Base-by-base conservation (phyloP, 2,329 filamentous ascomycete species). In the Calonectria multiphialidica region DNA sequence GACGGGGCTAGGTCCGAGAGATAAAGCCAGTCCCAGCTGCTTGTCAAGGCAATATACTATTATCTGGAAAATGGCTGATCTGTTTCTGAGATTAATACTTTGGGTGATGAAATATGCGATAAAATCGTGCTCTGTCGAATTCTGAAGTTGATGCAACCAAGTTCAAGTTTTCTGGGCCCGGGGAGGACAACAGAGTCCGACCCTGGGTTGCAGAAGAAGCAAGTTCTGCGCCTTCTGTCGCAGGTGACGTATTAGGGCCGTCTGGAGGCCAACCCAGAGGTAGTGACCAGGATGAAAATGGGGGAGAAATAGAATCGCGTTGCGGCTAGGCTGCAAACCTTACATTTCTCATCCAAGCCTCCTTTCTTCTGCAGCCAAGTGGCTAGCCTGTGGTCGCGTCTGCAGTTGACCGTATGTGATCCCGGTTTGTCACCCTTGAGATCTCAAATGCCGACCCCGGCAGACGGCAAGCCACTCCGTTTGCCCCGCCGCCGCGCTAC, bases 401-500 rank as follows among this genome's bases (percentile, higher is more conserved):
- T 40, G 35, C 35, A 64, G 35, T 55, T 33, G 37, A n/a, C 59
- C 23, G 30, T 25, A 47, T 23, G 50, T 65, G 69, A 73, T 62
- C 65, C 61, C 13, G 42, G 65, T 40, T 59, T 59, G 57, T 62
- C 44, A 44, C 70, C 65, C 67, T 37, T 37, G 35, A 25, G 30
- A 44, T 63, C 62, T 45, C 65, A 64, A 45, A 62, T 71, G 65
- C 66, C 64, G 63, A 72, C 66, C 74, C 74, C 63, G 71, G 63
- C 50, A 66, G 57, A 66, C 68, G 70, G 71, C 63, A 72, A 70
- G 70, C 72, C 64, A 70, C 69, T 59, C 69, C 67, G 69, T 69
- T 70, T 70, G 75, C 75, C 78, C 76, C 78, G 70, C 77, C 78
- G 70, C 77, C 71, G 67, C 66, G 69, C 72, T 53, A 66, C 73